Base-by-base conservation (phyloP, 208 protist species). In the Porcisia hertigi region DNA sequence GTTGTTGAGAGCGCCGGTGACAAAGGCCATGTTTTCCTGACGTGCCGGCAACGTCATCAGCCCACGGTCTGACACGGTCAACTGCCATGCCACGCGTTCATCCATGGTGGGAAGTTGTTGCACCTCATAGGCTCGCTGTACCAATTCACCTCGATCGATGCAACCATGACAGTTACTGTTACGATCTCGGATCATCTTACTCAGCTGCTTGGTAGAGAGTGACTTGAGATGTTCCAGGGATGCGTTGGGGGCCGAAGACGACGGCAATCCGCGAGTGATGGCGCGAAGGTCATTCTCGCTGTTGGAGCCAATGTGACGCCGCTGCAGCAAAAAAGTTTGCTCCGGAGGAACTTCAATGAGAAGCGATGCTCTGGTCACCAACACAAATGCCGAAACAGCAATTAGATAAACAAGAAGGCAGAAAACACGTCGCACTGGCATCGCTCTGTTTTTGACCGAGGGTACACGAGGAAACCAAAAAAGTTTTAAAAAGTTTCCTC, bases 121-220 rank as follows among this genome's bases (percentile, higher is more conserved):
- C 20, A 86, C 74, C 53, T 82, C 73, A 69, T 88, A 55, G 1
- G 75, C 86, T 25, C 72, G 79, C 43, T 84, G 71, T 41, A 87
- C 80, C 8, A 92, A 69, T n/a, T 94, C 77, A 5, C 65, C 52
- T 14, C 82, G 80, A 77, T 90, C 84, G 6, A 89, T 63, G 43
- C 87, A 90, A 53, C 81, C 87, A 41, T 77, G 39, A 76, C 87
- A 94, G 30, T 69, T 57, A 12, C 67, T 60, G 62, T 85, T 59
- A 45, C 78, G 75, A n/a, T 91, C 85, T 14, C 55, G 54, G 16
- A 94, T 74, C 12, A 91, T 79, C 23, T 75, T 74, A 58, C 67
- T 77, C 41, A 94, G 72, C 41, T 88, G 67, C 9, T 67, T 60
- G 0, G 81, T 73, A 5, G 76, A 77, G 18, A 88, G 69, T 11